Conservation (phyloP, 192 early-diverging fungal species). For the Bifiguratus adelaidae region DNA sequence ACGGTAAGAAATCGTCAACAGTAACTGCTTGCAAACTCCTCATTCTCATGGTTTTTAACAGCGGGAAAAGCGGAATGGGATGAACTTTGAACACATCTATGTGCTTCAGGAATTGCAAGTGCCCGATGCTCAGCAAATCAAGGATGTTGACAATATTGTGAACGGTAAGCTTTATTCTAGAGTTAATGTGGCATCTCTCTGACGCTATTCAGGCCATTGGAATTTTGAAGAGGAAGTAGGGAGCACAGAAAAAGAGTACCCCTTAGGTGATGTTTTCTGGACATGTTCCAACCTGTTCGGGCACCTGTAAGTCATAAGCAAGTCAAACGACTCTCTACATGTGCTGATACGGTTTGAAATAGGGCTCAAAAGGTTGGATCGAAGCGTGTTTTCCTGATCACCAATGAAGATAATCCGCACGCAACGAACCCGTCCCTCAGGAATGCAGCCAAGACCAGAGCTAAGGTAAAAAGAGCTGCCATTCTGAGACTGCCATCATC, state of each 20-base stretch:
- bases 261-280: constrained; percentile 55
- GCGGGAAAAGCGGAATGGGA: constrained; percentile 35
- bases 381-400: constrained; percentile 65
- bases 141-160: constrained; percentile 41
- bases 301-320: too few species aligned
- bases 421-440: constrained; percentile 24
- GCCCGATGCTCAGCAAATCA: constrained; percentile 46
- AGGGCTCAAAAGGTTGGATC: constrained; percentile 34
- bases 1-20: constrained; percentile 21
- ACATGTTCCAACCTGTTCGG: constrained; percentile 47
- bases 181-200: too few species aligned
- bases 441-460: constrained; percentile 40
- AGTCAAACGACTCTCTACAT: too few species aligned
- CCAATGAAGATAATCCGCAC: constrained; percentile 58
- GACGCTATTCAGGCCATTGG: constrained; percentile 21
- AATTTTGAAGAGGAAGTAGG: constrained; percentile 37
- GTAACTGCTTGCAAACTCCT: not conserved
- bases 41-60: not conserved
- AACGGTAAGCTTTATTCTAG: constrained; percentile 32
- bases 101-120: constrained; percentile 47
- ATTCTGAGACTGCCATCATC: not conserved
- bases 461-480: constrained; percentile 21
- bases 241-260: constrained; percentile 31
- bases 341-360: too few species aligned
- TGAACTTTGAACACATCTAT: constrained; percentile 45